Conservation (phyloP, 495 filamentous ascomycete species). For the Friedmanniomyces simplex region DNA sequence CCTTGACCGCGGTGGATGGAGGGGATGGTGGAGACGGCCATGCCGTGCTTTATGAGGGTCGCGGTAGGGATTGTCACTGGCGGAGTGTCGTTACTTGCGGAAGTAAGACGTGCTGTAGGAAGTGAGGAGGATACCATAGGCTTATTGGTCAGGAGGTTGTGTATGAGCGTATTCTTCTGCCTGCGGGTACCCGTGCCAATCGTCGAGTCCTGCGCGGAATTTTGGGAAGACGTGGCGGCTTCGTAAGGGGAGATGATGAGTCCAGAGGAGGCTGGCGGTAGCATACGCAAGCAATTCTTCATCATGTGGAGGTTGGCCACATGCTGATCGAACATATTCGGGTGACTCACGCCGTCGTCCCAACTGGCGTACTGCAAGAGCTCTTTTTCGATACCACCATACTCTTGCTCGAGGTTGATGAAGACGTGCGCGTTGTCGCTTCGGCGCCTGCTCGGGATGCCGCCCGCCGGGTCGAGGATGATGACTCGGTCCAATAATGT, state of each 20-base stretch:
- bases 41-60: conserved; percentile 83
- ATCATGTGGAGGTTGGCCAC: conserved; percentile 64
- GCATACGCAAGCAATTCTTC: conserved; percentile 54
- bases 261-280: conserved; percentile 79
- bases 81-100: conserved; percentile 10
- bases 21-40: conserved; percentile 77
- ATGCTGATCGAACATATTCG: conserved; percentile 16
- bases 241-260: conserved; percentile 79
- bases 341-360: background rate
- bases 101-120: conserved; percentile 51
- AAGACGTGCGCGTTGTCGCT: conserved; percentile 71
- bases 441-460: conserved; percentile 62
- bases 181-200: conserved; percentile 61
- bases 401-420: conserved; percentile 92
- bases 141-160: conserved; percentile 93
- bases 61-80: conserved; percentile 38
- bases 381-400: conserved; percentile 50
- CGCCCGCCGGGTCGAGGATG: conserved; percentile 77
- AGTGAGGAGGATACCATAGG: conserved; percentile 84
- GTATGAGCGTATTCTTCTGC: conserved; percentile 84
- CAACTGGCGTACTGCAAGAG: conserved; percentile 32
- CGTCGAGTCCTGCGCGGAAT: conserved; percentile 33
- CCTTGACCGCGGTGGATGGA: conserved; percentile 41
- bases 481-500: conserved; percentile 70
- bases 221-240: conserved; percentile 54